phyloP scores from a whole-genome alignment of 805 yeast genomes.

The Ogataea philodendri region DNA sequence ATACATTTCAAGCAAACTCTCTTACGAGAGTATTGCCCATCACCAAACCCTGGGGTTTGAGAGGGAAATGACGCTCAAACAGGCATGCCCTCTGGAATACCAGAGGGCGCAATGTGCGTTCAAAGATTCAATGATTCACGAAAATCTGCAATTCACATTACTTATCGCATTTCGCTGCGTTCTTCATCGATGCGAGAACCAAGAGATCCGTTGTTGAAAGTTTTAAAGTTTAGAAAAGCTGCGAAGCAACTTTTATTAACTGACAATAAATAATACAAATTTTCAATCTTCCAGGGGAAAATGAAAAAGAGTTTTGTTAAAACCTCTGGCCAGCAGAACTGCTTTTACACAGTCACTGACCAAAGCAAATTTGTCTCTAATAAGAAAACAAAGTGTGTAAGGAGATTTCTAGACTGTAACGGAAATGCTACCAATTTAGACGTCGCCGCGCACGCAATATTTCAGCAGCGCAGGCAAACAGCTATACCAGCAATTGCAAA shows the following conservation, averaged over 20 bases:
- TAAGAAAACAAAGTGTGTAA: slow-evolving; percentile 13
- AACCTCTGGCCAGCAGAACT: slow-evolving; percentile 11
- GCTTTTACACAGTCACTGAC: slow-evolving; percentile 12
- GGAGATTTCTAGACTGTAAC: slow-evolving; percentile 7
- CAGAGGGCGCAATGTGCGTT: slow-evolving; percentile 11
- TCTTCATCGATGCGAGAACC: slow-evolving; percentile 17
- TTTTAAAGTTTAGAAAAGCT: slow-evolving; percentile 11
- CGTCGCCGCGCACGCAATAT: slow-evolving; percentile 11
- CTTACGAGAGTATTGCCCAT: slow-evolving; percentile 2
- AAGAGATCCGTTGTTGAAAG: slow-evolving; percentile 16
- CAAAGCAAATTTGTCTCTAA: slow-evolving; percentile 15
- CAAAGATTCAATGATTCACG: slow-evolving; percentile 10
- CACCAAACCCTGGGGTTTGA: slow-evolving; percentile 9
- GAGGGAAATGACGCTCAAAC: slow-evolving; percentile 10
- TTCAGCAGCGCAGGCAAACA: slow-evolving; percentile 11
- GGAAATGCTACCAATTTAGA: slow-evolving; percentile 1
- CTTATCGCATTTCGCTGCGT: slow-evolving; percentile 14
- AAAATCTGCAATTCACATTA: slow-evolving; percentile 9
- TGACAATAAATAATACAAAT: slow-evolving; percentile 4
- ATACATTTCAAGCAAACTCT: slow-evolving; percentile 8
- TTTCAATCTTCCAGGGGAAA: slow-evolving; percentile 7
- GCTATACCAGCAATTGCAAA: neutral
- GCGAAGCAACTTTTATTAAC: slow-evolving; percentile 4
- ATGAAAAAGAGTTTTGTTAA: slow-evolving; percentile 9
- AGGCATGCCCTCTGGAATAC: slow-evolving; percentile 10